A percentile compares a stretch with the other conserved stretches of the same genome.
These are phyloP conservation scores for Lumnitzera littorea DNA, from an alignment of 345 rosid species.

Conservation along the genomic window DNA sequence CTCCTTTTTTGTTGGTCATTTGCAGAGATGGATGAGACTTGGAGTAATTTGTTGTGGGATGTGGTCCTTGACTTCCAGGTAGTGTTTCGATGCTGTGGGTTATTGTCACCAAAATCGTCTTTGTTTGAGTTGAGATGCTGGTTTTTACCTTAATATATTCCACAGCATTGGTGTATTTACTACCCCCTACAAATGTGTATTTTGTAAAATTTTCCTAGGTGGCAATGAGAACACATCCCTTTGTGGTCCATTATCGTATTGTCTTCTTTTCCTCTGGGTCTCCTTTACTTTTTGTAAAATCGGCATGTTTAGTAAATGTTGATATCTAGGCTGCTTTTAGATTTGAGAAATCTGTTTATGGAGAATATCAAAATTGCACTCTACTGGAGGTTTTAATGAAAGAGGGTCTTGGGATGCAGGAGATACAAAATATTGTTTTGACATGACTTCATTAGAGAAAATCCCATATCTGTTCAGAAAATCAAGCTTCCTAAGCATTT, in stretches of 20 bases:
- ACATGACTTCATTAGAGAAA: no score
- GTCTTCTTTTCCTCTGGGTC: neutral
- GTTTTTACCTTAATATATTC: constrained; percentile 2
- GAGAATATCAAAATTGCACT: no score
- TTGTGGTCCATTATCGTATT: neutral
- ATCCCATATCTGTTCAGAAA: no score
- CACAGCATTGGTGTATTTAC: neutral
- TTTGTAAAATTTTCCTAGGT: constrained; percentile 6
- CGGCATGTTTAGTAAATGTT: no score
- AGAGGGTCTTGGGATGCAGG: no score
- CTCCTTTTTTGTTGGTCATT: neutral
- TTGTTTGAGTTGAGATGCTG: neutral
- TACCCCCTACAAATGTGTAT: constrained; percentile 2
- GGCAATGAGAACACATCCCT: constrained; percentile 34
- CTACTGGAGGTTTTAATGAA: no score
- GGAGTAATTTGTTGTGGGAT: constrained; percentile 25
- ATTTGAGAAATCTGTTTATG: no score
- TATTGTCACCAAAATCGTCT: constrained; percentile 3
- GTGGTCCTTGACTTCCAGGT: constrained; percentile 22
- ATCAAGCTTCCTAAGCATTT: no score
- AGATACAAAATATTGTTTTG: no score
- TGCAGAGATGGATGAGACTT: constrained; percentile 43
- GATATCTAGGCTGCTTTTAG: no score
- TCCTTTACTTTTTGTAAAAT: neutral
- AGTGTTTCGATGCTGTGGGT: constrained; percentile 16